Evolutionary conservation across 208 protist genomes (phyloP).

Genomic region (Leishmania guyanensis): DNA sequence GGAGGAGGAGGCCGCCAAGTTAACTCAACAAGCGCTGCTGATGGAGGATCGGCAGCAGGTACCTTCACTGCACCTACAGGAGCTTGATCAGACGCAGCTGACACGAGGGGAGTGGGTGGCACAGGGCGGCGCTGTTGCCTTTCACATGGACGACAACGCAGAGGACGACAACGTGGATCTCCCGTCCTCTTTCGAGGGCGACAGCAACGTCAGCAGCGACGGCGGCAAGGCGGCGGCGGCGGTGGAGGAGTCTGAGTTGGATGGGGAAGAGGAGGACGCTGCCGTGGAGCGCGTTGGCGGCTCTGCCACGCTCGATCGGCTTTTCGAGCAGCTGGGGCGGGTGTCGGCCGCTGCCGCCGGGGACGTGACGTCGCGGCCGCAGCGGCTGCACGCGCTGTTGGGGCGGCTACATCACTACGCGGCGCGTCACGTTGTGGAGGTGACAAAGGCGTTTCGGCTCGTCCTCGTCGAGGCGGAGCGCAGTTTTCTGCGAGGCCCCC

Average conservation of each 20-base stretch:
- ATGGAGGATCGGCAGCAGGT: constrained; percentile 59
- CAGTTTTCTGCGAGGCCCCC: constrained; percentile 47
- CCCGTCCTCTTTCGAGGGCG: constrained; percentile 48
- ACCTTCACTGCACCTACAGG: constrained; percentile 39
- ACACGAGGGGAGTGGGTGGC: constrained; percentile 76
- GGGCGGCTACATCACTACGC: constrained; percentile 59
- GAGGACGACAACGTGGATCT: constrained; percentile 55
- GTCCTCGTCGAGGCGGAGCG: constrained; percentile 80
- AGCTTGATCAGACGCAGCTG: constrained; percentile 48
- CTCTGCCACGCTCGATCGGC: constrained; percentile 39
- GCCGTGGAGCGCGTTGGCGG: constrained; percentile 13
- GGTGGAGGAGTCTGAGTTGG: constrained; percentile 11
- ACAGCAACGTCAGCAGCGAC: constrained; percentile 29
- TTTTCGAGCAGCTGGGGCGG: constrained; percentile 49
- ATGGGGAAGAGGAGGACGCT: constrained; percentile 2
- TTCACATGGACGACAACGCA: constrained; percentile 59
- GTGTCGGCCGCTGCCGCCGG: constrained; percentile 19
- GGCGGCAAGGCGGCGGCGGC: constrained; percentile 3
- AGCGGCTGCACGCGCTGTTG: constrained; percentile 45
- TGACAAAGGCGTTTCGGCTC: constrained; percentile 70
- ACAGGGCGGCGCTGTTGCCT: constrained; percentile 70
- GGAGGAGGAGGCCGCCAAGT: constrained; percentile 48
- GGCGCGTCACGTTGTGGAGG: constrained; percentile 46
- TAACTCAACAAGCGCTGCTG: constrained; percentile 44
- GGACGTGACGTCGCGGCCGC: constrained; percentile 6